Conservation (phyloP, 208 protist species). For the Wallacemonas sp. region DNA sequence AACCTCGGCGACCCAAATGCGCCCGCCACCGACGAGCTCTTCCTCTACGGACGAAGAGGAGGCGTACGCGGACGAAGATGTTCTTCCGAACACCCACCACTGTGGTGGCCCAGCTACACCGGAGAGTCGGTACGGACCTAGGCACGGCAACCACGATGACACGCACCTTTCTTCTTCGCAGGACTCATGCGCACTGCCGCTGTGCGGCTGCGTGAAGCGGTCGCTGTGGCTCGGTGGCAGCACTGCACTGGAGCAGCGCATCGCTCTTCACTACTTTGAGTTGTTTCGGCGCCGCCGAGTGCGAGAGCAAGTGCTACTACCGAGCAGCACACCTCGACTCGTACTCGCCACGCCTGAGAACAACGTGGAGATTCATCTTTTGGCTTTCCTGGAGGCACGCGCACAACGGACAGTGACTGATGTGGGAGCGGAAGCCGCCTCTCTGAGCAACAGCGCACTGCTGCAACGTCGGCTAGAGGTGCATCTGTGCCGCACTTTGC, state of each 20-base stretch:
- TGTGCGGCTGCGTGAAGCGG: conserved; percentile 17
- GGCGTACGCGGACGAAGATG: no score
- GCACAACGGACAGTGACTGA: no score
- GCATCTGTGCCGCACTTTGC: not conserved
- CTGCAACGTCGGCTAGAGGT: not conserved
- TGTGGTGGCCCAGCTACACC: no score
- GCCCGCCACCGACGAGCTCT: no score
- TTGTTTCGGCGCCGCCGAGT: not conserved
- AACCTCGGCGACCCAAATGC: no score
- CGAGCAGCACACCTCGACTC: not conserved
- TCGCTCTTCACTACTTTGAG: not conserved
- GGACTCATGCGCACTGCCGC: conserved; percentile 2
- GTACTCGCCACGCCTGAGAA: not conserved
- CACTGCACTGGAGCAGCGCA: conserved; percentile 10
- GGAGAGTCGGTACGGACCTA: no score
- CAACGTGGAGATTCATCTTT: not conserved
- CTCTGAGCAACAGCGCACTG: not conserved
- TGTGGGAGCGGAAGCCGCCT: not conserved
- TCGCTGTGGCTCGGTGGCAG: conserved; percentile 27
- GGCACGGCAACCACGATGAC: not conserved
- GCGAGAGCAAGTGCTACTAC: not conserved
- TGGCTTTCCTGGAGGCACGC: not conserved
- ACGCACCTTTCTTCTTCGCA: no score
- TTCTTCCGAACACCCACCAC: no score
- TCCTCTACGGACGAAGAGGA: no score